phyloP scores from a whole-genome alignment of 257 asterid species.

The Gynochthodes officinalis region DNA sequence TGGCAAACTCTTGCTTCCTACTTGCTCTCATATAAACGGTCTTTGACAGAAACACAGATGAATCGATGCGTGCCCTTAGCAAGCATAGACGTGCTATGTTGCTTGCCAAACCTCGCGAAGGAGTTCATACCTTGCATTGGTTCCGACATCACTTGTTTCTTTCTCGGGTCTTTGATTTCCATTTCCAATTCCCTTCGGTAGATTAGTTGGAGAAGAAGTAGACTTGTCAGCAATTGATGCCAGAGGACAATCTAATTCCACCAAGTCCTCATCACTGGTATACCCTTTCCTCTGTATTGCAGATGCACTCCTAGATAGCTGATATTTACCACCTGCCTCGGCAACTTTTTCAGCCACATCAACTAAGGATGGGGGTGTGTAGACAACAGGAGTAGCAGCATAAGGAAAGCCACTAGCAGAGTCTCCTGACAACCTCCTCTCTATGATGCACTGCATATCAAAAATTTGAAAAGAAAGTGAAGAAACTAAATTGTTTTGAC shows the following conservation, averaged over 20 bases:
- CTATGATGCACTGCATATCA: constrained; percentile 61
- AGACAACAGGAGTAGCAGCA: constrained; percentile 59
- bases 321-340: constrained; percentile 45
- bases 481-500: background rate
- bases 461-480: constrained; percentile 13
- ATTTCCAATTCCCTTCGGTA: constrained; percentile 18
- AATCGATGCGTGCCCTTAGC: background rate
- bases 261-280: constrained; percentile 90
- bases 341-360: constrained; percentile 61
- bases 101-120: constrained; percentile 87
- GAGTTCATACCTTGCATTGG: constrained; percentile 72
- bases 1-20: background rate
- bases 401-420: constrained; percentile 62
- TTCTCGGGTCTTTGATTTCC: constrained; percentile 26
- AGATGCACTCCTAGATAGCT: constrained; percentile 59
- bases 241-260: constrained; percentile 68
- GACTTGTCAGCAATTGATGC: constrained; percentile 42
- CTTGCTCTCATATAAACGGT: background rate
- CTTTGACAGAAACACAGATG: background rate
- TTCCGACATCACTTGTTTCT: constrained; percentile 23
- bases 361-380: constrained; percentile 55
- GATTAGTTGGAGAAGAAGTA: constrained; percentile 36
- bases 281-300: constrained; percentile 81
- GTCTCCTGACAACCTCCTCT: constrained; percentile 49
- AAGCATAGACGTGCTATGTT: constrained; percentile 20